Evolutionary conservation across 2,329 filamentous ascomycete genomes (phyloP), one percentile per base, ranked within the genome.

Genomic region (Bimuria novae-zelandiae): DNA sequence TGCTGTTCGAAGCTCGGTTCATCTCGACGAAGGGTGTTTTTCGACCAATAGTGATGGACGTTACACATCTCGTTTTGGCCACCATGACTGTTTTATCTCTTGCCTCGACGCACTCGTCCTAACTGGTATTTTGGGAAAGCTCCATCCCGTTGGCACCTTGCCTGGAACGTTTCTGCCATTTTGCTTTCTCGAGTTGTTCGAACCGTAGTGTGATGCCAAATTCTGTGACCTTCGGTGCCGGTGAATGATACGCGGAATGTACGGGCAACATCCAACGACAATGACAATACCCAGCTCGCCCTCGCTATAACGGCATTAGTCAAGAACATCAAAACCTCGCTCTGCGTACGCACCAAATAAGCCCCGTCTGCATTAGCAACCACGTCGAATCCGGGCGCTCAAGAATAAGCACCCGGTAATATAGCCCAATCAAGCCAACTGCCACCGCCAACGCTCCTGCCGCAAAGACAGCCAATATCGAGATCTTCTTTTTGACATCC

Each of bases 391-490:
- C 48, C 4, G 17, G 19, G 14, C 46, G 49, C 41, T 39, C 29
- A 14, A 51, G 29, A 14, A 55, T 14, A 14, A 52, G 11, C 4
- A 55, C 49, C 21, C 52, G 52, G 37, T 6, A 55, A 22, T 55
- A 52, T 2, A 55, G 45, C 1, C 52, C 52, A 7, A 55, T 7
- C 39, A 42, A 42, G 7, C 52, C 52, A n/a, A 55, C 49, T 12
- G 41, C 49, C 17, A 51, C 51, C 2, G 52, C 52, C 42, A 59
- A 12, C 1, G 49, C 46, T 11, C 52, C 58, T 4, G 54, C 51
- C 14, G 39, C 57, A 37, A 59, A 62, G 2, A 62, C 49, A 3
- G 54, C 55, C n/a, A 62, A 52, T 3, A 60, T 50, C 5, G 42
- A 40, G 5, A 59, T 12, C 43, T 61, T 61, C 35, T 40, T 55